phyloP scores from a whole-genome alignment of 352 stramenopile genomes.

The Lagenidium sp. region DNA sequence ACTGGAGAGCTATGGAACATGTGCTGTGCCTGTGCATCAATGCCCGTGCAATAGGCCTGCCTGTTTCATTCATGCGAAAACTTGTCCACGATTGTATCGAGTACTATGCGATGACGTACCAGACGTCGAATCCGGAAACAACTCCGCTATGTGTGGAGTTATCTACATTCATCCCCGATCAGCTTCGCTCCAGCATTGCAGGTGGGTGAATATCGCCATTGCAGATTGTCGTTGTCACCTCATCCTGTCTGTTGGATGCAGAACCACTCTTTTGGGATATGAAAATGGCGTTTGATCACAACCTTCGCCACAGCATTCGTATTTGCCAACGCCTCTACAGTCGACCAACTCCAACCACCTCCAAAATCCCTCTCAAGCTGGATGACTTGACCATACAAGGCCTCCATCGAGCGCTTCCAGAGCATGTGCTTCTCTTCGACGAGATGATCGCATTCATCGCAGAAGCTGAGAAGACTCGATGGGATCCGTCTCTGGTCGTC shows the following conservation, averaged over 20 bases:
- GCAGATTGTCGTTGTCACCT: not conserved
- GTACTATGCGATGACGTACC: slow-evolving; percentile 6
- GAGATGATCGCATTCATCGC: not conserved
- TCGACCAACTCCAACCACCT: not conserved
- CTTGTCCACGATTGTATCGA: slow-evolving; percentile 12
- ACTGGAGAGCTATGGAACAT: slow-evolving; percentile 15
- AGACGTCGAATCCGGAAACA: no score
- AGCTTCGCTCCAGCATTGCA: slow-evolving; percentile 12
- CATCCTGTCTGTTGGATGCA: not conserved
- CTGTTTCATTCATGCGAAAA: slow-evolving; percentile 13
- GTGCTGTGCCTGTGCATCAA: slow-evolving; percentile 12
- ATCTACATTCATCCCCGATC: slow-evolving; percentile 15
- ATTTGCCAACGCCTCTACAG: slow-evolving; percentile 8
- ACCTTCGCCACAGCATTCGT: slow-evolving; percentile 9
- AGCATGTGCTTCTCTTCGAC: not conserved
- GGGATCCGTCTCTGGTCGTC: no score
- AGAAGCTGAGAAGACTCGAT: no score
- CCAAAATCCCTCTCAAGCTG: not conserved
- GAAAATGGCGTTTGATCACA: slow-evolving; percentile 7
- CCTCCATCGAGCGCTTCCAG: not conserved
- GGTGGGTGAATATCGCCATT: slow-evolving; percentile 10
- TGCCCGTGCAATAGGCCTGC: slow-evolving; percentile 5
- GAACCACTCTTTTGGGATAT: slow-evolving; percentile 17
- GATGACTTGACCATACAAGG: not conserved
- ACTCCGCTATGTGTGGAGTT: no score